Conservation (phyloP, 2,329 filamentous ascomycete genomes). For the Fusarium sp. region DNA sequence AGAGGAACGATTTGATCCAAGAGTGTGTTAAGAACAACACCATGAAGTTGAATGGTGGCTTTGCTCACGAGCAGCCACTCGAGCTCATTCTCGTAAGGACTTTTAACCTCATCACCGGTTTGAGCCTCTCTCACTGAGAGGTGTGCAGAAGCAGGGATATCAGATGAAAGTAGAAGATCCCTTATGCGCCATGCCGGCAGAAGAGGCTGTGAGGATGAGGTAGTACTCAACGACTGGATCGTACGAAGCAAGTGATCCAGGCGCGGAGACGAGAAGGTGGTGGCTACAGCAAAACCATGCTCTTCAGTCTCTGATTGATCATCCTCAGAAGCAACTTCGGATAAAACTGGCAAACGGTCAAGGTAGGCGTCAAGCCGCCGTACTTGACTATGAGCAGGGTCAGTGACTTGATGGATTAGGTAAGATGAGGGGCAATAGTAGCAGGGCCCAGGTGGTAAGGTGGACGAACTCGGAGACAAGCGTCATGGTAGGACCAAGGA, state of each 20-base stretch:
- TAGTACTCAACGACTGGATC: constrained; percentile 77
- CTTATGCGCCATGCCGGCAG: constrained; percentile 72
- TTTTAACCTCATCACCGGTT: constrained; percentile 50
- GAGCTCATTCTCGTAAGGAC: constrained; percentile 78
- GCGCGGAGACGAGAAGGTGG: constrained; percentile 64
- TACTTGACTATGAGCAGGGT: constrained; percentile 63
- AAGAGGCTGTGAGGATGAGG: constrained; percentile 72
- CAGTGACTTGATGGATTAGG: constrained; percentile 26
- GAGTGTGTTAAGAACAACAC: constrained; percentile 79
- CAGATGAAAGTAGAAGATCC: constrained; percentile 72
- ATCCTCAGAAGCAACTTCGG: constrained; percentile 58
- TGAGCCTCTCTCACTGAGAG: constrained; percentile 46
- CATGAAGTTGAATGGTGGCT: constrained; percentile 91
- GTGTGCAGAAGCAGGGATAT: constrained; percentile 61
- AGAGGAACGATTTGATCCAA: constrained; percentile 86
- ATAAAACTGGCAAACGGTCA: constrained; percentile 66
- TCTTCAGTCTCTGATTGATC: constrained; percentile 55
- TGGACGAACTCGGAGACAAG: constrained; percentile 49
- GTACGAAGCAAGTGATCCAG: constrained; percentile 74
- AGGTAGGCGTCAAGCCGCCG: constrained; percentile 74
- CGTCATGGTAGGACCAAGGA: constrained; percentile 41
- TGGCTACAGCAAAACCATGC: constrained; percentile 52
- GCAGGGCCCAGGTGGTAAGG: not conserved
- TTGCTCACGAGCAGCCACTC: constrained; percentile 94
- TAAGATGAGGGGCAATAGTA: constrained; percentile 1